Evolutionary conservation across 495 filamentous ascomycete genomes (phyloP).

Genomic region (Xylaria cubensis): DNA sequence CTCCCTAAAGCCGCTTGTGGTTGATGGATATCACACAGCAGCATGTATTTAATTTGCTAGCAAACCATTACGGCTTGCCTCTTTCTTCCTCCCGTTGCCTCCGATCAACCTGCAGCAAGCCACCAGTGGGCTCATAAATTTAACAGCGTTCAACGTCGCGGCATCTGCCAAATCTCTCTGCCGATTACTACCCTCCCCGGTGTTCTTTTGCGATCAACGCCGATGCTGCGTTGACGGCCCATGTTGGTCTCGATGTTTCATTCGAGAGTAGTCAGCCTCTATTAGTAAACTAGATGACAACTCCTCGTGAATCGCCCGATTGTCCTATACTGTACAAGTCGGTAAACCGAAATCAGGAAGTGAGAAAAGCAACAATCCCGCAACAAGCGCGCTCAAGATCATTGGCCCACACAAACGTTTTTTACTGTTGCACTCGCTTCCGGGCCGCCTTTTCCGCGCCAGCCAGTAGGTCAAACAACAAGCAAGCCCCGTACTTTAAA

Average conservation of each 20-base stretch:
- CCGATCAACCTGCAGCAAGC: constrained; percentile 18
- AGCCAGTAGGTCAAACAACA: background rate
- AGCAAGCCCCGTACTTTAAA: constrained; percentile 18
- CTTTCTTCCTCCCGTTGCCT: background rate
- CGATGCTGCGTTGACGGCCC: background rate
- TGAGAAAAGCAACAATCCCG: constrained; percentile 26
- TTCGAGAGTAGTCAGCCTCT: constrained; percentile 5
- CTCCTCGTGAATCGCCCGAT: background rate
- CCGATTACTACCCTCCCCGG: constrained; percentile 15
- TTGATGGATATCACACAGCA: background rate
- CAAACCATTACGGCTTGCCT: constrained; percentile 18
- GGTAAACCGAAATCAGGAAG: constrained; percentile 5
- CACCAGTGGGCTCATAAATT: constrained; percentile 3
- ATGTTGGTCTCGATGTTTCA: constrained; percentile 2
- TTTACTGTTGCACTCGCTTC: constrained; percentile 27
- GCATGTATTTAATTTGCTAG: constrained; percentile 12
- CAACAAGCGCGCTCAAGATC: constrained; percentile 25
- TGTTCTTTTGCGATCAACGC: background rate
- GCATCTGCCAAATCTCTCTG: constrained; percentile 8
- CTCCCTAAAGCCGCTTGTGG: constrained; percentile 22
- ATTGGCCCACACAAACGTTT: constrained; percentile 25
- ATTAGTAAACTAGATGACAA: constrained; percentile 1
- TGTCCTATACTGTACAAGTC: background rate
- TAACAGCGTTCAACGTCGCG: background rate
- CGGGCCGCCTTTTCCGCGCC: constrained; percentile 23